These are phyloP conservation scores for Myriosclerotinia curreyana DNA, from an alignment of 2,329 filamentous ascomycete species.

Conservation along the genomic window DNA sequence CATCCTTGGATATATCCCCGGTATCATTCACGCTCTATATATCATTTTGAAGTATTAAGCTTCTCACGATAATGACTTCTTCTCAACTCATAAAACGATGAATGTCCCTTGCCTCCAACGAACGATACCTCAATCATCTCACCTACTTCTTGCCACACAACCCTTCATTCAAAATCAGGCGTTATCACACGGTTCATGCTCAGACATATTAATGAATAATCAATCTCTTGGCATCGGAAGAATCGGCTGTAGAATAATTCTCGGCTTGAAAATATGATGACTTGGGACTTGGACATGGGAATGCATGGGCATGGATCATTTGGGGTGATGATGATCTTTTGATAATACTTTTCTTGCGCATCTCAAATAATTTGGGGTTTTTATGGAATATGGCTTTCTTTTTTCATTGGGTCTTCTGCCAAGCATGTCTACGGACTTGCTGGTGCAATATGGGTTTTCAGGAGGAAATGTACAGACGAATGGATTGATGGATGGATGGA, in stretches of 20 bases:
- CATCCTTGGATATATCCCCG: slow-evolving; percentile 24
- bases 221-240: slow-evolving; percentile 16
- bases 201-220: slow-evolving; percentile 1
- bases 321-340: slow-evolving; percentile 1
- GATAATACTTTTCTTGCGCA: slow-evolving; percentile 2
- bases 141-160: background rate
- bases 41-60: slow-evolving; percentile 84
- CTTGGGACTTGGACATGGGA: slow-evolving; percentile 1
- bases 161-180: slow-evolving; percentile 10
- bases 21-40: slow-evolving; percentile 27
- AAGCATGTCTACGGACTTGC: slow-evolving; percentile 32
- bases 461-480: slow-evolving; percentile 14
- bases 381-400: slow-evolving; percentile 12
- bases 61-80: background rate
- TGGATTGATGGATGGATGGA: slow-evolving; percentile 13
- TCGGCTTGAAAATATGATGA: slow-evolving; percentile 7
- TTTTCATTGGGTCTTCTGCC: slow-evolving; percentile 24
- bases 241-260: slow-evolving; percentile 10
- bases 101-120: background rate
- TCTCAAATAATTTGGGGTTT: slow-evolving; percentile 7
- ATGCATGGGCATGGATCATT: slow-evolving; percentile 9
- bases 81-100: background rate
- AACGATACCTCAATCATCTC: slow-evolving; percentile 6
- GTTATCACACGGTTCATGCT: background rate
- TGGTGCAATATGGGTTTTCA: slow-evolving; percentile 21